Conservation (phyloP, 2,329 filamentous ascomycete species). For the Alternaria conjuncta region DNA sequence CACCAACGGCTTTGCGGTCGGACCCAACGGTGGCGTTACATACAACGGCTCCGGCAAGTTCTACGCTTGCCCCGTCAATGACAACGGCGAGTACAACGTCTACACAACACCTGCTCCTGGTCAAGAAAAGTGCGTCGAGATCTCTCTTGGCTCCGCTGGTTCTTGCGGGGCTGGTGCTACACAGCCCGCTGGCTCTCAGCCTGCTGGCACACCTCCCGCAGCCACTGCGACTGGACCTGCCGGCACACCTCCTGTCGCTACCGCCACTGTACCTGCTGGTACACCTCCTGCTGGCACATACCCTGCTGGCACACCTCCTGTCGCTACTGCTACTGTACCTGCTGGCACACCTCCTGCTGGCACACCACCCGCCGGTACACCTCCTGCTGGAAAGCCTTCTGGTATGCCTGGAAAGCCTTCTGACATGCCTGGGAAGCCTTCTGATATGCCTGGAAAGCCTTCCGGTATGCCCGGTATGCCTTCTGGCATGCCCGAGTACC, state of each 20-base stretch:
- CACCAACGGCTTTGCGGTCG: constrained; percentile 63
- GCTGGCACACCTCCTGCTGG: not conserved
- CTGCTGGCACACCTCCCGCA: not conserved
- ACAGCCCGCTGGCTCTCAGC: not conserved
- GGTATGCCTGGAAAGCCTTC: not conserved
- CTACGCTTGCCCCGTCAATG: constrained; percentile 66
- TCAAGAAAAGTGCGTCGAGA: constrained; percentile 58
- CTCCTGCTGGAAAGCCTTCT: not conserved
- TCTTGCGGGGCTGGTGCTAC: constrained; percentile 25
- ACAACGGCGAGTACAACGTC: constrained; percentile 62
- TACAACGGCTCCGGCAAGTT: constrained; percentile 62
- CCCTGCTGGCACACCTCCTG: not conserved
- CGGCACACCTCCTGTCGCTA: not conserved
- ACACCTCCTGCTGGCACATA: not conserved
- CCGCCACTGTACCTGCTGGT: not conserved
- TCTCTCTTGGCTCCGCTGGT: constrained; percentile 50
- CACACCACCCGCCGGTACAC: not conserved
- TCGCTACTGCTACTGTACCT: not conserved
- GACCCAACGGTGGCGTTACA: constrained; percentile 59
- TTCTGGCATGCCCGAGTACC: not conserved
- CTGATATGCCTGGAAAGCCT: not conserved
- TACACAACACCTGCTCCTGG: constrained; percentile 54
- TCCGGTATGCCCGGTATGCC: not conserved
- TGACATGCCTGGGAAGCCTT: not conserved
- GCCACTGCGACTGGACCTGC: not conserved